phyloP scores from a whole-genome alignment of 441 rosid species.

The Dalechampia spathulata region DNA sequence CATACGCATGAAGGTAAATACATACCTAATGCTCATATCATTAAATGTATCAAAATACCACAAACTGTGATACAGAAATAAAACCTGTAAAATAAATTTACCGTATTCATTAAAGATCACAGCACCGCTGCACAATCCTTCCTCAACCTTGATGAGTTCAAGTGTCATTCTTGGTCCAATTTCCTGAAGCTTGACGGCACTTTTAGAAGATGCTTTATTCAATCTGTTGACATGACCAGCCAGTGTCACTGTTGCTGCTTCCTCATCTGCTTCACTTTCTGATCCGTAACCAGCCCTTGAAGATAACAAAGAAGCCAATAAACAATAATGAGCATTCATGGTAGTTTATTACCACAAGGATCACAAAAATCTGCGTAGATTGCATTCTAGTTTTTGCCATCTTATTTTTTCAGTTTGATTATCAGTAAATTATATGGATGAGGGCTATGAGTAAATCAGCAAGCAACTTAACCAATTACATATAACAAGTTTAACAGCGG shows the following conservation, averaged over 20 bases:
- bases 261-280: constrained; percentile 87
- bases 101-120: constrained; percentile 70
- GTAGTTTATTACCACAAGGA: not conserved
- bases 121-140: constrained; percentile 73
- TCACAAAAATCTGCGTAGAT: not conserved
- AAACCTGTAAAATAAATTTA: constrained; percentile 20
- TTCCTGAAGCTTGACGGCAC: constrained; percentile 85
- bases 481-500: too few relatives aligned
- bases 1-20: too few relatives aligned
- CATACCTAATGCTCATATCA: not conserved
- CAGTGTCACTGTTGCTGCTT: constrained; percentile 81
- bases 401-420: not conserved
- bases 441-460: not conserved
- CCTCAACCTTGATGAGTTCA: constrained; percentile 72
- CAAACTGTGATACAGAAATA: not conserved
- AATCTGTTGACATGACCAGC: constrained; percentile 64
- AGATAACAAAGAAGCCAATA: constrained; percentile 11
- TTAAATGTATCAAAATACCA: not conserved
- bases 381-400: not conserved
- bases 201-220: constrained; percentile 54
- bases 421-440: not conserved
- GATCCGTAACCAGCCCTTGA: constrained; percentile 69
- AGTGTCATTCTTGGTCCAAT: constrained; percentile 94
- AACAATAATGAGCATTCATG: not conserved
- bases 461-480: too few relatives aligned